These are phyloP conservation scores for Aspergillus coremiiformis DNA, from an alignment of 495 filamentous ascomycete genomes.

Conservation along the genomic window DNA sequence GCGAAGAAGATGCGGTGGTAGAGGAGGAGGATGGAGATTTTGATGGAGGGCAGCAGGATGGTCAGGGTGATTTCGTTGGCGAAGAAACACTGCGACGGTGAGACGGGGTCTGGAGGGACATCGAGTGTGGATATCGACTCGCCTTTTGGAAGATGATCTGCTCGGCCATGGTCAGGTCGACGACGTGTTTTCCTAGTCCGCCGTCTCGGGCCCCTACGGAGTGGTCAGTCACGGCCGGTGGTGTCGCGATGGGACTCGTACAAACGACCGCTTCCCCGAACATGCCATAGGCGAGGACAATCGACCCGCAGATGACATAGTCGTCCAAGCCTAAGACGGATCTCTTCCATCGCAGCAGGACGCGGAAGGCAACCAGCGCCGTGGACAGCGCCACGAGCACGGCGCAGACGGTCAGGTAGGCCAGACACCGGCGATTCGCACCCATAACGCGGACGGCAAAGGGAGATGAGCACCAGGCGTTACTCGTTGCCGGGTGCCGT, in stretches of 20 bases:
- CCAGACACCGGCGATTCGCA: not conserved
- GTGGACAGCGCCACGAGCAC: not conserved
- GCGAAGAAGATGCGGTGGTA: constrained; percentile 14
- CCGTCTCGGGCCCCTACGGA: constrained; percentile 1
- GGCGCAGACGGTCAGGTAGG: not conserved
- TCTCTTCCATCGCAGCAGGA: not conserved
- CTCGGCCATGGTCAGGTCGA: not conserved
- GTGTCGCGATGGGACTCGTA: not conserved
- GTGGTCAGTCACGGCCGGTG: not conserved
- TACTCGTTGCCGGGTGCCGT: too few relatives aligned
- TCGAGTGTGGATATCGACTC: not conserved
- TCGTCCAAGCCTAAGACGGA: not conserved
- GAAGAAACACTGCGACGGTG: not conserved
- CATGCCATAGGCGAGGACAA: not conserved
- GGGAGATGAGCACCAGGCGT: too few relatives aligned
- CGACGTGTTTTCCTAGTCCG: not conserved
- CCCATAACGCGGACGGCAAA: not conserved
- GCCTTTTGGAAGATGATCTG: not conserved
- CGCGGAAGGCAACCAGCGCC: not conserved
- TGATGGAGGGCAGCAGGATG: not conserved
- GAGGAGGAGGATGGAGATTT: constrained; percentile 13
- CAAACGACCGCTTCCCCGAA: not conserved
- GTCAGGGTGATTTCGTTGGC: constrained; percentile 1
- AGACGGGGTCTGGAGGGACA: too few relatives aligned
- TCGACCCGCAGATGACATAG: not conserved